Evolutionary conservation across 2,329 filamentous ascomycete species (phyloP).

Genomic region (Cladosporium sp.): DNA sequence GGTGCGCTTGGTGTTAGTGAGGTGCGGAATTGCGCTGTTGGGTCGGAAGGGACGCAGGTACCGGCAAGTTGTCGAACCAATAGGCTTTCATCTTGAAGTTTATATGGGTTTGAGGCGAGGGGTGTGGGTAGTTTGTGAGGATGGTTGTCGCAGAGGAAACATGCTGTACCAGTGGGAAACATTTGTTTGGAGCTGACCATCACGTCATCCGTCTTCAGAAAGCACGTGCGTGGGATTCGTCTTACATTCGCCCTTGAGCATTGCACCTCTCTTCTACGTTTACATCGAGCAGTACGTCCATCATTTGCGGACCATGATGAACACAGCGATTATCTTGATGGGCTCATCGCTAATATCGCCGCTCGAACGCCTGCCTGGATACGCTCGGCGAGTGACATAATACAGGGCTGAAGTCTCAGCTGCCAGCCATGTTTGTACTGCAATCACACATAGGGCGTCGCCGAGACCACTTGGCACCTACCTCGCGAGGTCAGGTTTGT

Average conservation of each 20-base stretch:
- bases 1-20: conserved; percentile 21
- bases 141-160: background rate
- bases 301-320: background rate
- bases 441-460: background rate
- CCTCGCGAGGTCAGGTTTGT: background rate
- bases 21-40: background rate
- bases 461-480: background rate
- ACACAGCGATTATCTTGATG: background rate
- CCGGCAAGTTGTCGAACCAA: conserved; percentile 67
- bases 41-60: conserved; percentile 38
- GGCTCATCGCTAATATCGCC: background rate
- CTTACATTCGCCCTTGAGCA: background rate
- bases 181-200: conserved; percentile 5
- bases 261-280: background rate
- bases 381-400: background rate
- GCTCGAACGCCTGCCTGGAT: background rate
- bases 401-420: background rate
- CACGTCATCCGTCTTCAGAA: conserved; percentile 3
- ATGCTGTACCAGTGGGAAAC: background rate
- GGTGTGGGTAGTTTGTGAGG: background rate
- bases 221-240: background rate
- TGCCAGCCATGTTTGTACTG: background rate
- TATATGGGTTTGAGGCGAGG: background rate
- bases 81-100: conserved; percentile 63
- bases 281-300: background rate